Evolutionary conservation across 306 rosid genomes (phyloP).

Genomic region (Quercus mongolica): DNA sequence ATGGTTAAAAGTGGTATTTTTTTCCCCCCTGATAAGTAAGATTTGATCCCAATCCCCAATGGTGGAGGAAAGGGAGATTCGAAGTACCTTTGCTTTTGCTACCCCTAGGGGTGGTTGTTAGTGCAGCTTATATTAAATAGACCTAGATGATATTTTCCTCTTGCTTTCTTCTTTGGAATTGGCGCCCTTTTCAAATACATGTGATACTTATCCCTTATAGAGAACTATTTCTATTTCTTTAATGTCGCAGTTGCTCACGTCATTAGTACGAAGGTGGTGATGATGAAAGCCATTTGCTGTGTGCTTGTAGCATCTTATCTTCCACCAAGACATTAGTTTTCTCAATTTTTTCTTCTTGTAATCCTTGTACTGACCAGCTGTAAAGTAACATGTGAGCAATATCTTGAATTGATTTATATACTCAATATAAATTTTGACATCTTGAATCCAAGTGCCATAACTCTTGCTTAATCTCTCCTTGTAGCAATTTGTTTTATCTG

Average conservation of each 20-base stretch:
- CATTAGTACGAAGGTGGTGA: slow-evolving; percentile 90
- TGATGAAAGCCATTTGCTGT: not conserved
- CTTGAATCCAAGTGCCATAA: not conserved
- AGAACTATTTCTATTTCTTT: slow-evolving; percentile 7
- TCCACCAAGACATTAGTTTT: slow-evolving; percentile 1
- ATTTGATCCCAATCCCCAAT: no score
- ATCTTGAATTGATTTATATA: not conserved
- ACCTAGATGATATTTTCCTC: not conserved
- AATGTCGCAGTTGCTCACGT: slow-evolving; percentile 77
- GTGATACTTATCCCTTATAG: slow-evolving; percentile 18
- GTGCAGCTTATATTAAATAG: not conserved
- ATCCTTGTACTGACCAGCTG: not conserved
- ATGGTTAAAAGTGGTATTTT: not conserved
- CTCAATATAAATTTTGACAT: not conserved
- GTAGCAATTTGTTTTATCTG: not conserved
- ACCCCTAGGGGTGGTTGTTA: not conserved
- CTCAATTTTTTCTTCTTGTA: not conserved
- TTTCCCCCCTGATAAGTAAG: no score
- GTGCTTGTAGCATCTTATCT: not conserved
- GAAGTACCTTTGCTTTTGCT: no score
- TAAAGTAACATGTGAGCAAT: not conserved
- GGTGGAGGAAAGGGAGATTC: no score
- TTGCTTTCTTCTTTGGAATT: not conserved
- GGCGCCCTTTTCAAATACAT: not conserved
- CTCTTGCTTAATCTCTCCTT: not conserved